phyloP scores from a whole-genome alignment of 345 rosid genomes.

The Arabidopsis suecica region DNA sequence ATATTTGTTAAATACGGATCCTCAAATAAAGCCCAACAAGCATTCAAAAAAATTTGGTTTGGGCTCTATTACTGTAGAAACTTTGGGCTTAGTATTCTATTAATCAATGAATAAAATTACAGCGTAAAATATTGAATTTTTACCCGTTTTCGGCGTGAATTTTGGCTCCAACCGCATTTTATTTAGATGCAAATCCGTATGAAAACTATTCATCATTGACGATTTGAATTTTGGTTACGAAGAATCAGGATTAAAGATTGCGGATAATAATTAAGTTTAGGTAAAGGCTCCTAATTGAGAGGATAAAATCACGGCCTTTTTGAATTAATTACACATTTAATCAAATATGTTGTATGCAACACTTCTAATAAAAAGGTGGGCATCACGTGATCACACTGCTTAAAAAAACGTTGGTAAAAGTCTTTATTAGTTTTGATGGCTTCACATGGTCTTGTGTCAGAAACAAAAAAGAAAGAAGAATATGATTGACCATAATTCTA shows the following conservation, averaged over 20 bases:
- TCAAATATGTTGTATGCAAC: conserved; percentile 15
- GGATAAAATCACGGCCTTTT: conserved; percentile 28
- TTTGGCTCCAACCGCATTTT: background rate
- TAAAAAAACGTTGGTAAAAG: conserved; percentile 37
- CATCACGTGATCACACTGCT: conserved; percentile 40
- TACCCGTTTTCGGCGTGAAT: too few species aligned
- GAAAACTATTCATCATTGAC: background rate
- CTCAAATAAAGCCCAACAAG: too few species aligned
- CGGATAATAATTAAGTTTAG: background rate
- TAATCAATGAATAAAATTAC: too few species aligned
- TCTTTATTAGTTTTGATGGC: conserved; percentile 41
- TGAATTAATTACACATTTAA: background rate
- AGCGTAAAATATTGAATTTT: too few species aligned
- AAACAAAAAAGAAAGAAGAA: background rate
- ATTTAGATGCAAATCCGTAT: too few species aligned
- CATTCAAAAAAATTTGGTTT: too few species aligned
- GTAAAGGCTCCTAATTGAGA: background rate
- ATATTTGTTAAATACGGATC: too few species aligned
- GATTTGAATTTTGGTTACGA: conserved; percentile 7
- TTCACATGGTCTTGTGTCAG: conserved; percentile 45
- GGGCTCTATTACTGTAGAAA: too few species aligned
- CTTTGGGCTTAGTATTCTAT: too few species aligned
- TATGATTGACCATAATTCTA: conserved; percentile 26
- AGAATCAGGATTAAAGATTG: conserved; percentile 24
- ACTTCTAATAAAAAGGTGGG: background rate